Evolutionary conservation across 352 stramenopile genomes (phyloP).

Genomic region (Globisporangium perplexum): DNA sequence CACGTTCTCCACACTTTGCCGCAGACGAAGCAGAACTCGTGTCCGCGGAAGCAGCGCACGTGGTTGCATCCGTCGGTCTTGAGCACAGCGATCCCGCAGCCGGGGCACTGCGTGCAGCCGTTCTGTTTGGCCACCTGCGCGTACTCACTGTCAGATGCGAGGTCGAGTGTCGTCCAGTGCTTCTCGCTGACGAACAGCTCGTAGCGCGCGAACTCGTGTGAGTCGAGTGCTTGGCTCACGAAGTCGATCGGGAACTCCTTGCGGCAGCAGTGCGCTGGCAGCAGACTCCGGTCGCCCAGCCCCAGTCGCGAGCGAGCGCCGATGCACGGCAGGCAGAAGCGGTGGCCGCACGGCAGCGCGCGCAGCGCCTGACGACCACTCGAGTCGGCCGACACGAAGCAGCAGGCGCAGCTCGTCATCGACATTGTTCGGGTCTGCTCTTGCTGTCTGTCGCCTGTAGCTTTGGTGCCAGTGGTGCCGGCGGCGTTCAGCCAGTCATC

Average conservation of each 20-base stretch:
- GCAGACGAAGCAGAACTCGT: constrained; percentile 65
- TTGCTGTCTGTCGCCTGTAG: too few relatives aligned
- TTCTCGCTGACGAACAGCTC: constrained; percentile 9
- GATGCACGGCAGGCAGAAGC: constrained; percentile 61
- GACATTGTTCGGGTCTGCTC: neutral
- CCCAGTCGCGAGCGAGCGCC: constrained; percentile 43
- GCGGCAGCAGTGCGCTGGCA: constrained; percentile 10
- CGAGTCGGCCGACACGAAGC: neutral
- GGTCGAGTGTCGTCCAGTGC: constrained; percentile 17
- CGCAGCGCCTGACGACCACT: neutral
- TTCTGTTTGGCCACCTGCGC: constrained; percentile 22
- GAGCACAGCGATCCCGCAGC: constrained; percentile 61
- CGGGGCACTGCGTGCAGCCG: constrained; percentile 49
- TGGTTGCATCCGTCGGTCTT: constrained; percentile 42
- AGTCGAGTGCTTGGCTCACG: constrained; percentile 3
- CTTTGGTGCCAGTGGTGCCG: too few relatives aligned
- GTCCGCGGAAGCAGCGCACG: constrained; percentile 47
- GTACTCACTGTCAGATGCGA: constrained; percentile 63
- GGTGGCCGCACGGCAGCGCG: constrained; percentile 35
- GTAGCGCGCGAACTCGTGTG: constrained; percentile 7
- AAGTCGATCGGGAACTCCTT: constrained; percentile 12
- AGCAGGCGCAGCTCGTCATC: constrained; percentile 1
- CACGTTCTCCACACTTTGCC: constrained; percentile 18
- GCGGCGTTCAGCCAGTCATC: too few relatives aligned
- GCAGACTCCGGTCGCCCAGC: constrained; percentile 48